phyloP scores from a whole-genome alignment of 192 early-diverging fungal genomes.

The Neocallimastix lanati region DNA sequence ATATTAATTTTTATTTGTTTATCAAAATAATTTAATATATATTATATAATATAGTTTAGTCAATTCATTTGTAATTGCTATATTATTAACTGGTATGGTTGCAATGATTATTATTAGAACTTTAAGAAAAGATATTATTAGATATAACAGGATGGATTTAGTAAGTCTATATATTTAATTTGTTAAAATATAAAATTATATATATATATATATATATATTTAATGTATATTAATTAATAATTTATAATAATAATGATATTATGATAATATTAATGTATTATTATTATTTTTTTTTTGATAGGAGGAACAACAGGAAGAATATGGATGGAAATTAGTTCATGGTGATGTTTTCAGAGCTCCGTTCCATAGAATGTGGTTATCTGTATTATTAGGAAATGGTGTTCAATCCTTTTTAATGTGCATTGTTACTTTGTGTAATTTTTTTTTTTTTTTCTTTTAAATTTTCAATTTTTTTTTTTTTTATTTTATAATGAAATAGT shows the following conservation, averaged over 20 bases:
- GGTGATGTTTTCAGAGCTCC: constrained; percentile 95
- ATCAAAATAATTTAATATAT: too few species aligned
- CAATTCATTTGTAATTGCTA: constrained; percentile 83
- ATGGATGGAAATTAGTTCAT: constrained; percentile 95
- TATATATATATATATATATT: too few species aligned
- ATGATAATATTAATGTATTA: too few species aligned
- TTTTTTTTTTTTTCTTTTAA: neutral
- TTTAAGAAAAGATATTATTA: constrained; percentile 76
- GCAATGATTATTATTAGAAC: constrained; percentile 74
- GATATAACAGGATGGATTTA: constrained; percentile 60
- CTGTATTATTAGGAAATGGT: constrained; percentile 72
- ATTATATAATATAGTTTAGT: constrained; percentile 63
- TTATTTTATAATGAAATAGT: too few species aligned
- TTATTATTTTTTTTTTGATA: constrained; percentile 9
- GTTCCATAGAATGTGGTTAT: constrained; percentile 45
- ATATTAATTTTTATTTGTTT: too few species aligned
- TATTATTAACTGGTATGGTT: constrained; percentile 82
- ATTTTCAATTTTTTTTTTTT: neutral
- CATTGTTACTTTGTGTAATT: constrained; percentile 24
- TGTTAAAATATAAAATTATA: too few species aligned
- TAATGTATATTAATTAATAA: too few species aligned
- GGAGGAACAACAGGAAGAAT: constrained; percentile 70
- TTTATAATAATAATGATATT: too few species aligned
- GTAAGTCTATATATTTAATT: neutral
- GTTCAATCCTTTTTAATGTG: constrained; percentile 43